Percentiles rank a stretch among this genome's conserved stretches.
Evolutionary conservation across 2,329 filamentous ascomycete genomes (phyloP).

Genomic region (Rhinocladiella mackenziei): DNA sequence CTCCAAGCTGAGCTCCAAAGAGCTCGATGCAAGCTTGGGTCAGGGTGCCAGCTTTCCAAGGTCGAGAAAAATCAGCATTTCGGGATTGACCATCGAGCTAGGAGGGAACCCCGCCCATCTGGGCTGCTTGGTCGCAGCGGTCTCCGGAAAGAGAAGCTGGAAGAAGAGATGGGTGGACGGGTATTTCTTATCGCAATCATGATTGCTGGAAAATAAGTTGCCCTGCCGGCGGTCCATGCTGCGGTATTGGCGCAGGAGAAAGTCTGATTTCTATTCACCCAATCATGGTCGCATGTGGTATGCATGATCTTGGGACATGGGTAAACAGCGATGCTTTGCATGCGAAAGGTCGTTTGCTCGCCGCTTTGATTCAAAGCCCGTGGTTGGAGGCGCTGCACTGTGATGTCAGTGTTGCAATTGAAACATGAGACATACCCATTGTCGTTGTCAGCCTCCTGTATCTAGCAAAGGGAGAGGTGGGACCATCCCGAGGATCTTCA

Average conservation of each 20-base stretch:
- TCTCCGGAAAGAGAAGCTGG: too few relatives aligned
- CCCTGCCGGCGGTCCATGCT: neutral
- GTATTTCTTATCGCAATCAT: slow-evolving; percentile 11
- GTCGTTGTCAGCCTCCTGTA: too few relatives aligned
- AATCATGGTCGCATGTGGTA: slow-evolving; percentile 7
- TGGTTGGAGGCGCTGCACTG: slow-evolving; percentile 6
- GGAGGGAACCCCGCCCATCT: too few relatives aligned
- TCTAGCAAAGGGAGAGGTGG: too few relatives aligned
- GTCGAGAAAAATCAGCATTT: slow-evolving; percentile 1
- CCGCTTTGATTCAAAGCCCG: slow-evolving; percentile 3
- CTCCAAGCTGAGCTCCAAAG: neutral
- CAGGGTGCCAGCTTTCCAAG: slow-evolving; percentile 5
- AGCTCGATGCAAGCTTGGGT: neutral
- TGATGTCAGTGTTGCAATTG: slow-evolving; percentile 11
- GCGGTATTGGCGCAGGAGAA: neutral
- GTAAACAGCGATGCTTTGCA: too few relatives aligned
- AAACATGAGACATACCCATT: too few relatives aligned
- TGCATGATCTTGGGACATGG: neutral
- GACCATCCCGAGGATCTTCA: too few relatives aligned
- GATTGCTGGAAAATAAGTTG: slow-evolving; percentile 2
- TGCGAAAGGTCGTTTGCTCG: too few relatives aligned
- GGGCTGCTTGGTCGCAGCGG: too few relatives aligned
- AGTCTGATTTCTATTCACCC: neutral
- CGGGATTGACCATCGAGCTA: too few relatives aligned
- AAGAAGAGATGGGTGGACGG: neutral